Conservation (phyloP, 2,329 filamentous ascomycete species). For the Claviceps sp. region DNA sequence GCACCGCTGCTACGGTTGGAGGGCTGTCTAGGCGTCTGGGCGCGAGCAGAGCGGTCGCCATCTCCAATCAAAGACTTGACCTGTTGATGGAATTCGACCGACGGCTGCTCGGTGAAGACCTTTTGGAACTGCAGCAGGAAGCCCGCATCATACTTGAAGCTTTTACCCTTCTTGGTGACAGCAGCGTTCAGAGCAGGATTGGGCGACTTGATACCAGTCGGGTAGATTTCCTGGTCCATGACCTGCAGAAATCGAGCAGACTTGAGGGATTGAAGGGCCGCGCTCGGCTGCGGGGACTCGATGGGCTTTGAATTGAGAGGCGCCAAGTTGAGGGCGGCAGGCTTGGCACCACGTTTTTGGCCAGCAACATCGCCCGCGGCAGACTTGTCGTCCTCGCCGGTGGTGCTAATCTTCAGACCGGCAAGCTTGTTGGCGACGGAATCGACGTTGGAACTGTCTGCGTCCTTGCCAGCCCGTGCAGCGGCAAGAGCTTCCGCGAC, state of each 20-base stretch:
- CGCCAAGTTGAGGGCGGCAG: conserved; percentile 75
- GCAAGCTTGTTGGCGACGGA: conserved; percentile 36
- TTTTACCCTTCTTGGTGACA: conserved; percentile 64
- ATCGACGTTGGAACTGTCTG: conserved; percentile 23
- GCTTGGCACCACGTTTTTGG: conserved; percentile 56
- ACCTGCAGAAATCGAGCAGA: conserved; percentile 79
- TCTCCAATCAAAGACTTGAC: conserved; percentile 82
- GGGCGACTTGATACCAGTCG: conserved; percentile 70
- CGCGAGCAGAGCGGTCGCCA: conserved; percentile 43
- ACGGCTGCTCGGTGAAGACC: conserved; percentile 94
- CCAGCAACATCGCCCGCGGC: conserved; percentile 30
- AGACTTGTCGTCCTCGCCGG: conserved; percentile 17
- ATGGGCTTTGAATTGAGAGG: conserved; percentile 70
- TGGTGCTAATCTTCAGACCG: conserved; percentile 30
- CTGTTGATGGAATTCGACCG: conserved; percentile 80
- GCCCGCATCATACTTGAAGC: conserved; percentile 87
- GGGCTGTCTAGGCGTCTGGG: conserved; percentile 43
- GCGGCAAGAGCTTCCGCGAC: conserved; percentile 39
- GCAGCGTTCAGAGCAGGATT: conserved; percentile 82
- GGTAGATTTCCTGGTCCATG: conserved; percentile 68
- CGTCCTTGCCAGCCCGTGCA: conserved; percentile 26
- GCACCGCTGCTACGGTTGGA: conserved; percentile 39
- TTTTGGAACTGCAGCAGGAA: conserved; percentile 94
- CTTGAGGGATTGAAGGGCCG: conserved; percentile 84
- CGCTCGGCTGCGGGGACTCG: conserved; percentile 84